Evolutionary conservation across 768 basidiomycete genomes (phyloP).

Genomic region (Agrocybe pediades): DNA sequence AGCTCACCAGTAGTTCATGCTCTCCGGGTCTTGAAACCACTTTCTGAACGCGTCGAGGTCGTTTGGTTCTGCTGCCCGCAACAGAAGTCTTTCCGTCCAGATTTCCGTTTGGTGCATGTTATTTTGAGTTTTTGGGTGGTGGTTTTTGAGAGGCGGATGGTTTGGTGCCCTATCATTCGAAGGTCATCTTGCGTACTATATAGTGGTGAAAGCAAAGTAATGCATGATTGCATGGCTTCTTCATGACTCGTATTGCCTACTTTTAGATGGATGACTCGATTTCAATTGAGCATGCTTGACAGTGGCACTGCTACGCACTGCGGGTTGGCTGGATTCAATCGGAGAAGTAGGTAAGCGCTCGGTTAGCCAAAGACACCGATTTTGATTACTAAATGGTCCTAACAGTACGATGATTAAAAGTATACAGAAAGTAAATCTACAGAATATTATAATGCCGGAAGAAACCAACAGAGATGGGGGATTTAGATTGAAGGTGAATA

Average conservation of each 20-base stretch:
- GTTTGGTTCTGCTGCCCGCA: constrained; percentile 15
- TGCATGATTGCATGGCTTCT: not conserved
- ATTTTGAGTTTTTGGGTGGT: not conserved
- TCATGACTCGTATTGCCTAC: constrained; percentile 4
- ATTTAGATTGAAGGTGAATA: not conserved
- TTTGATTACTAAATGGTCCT: too few relatives aligned
- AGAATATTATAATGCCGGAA: too few relatives aligned
- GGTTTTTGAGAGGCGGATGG: not conserved
- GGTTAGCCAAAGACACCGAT: too few relatives aligned
- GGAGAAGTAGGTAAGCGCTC: too few relatives aligned
- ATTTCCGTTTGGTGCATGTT: constrained; percentile 16
- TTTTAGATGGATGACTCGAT: not conserved
- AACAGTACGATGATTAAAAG: too few relatives aligned
- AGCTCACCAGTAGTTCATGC: constrained; percentile 22
- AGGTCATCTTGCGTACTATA: not conserved
- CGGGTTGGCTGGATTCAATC: too few relatives aligned
- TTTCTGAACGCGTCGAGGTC: constrained; percentile 16
- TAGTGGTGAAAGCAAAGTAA: not conserved
- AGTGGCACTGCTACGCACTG: too few relatives aligned
- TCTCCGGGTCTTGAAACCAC: constrained; percentile 17
- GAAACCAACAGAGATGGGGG: too few relatives aligned
- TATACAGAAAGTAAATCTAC: too few relatives aligned
- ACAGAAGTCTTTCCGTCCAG: constrained; percentile 19
- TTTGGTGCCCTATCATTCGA: not conserved
- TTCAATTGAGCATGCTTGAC: too few relatives aligned